A percentile compares a stretch with the other conserved stretches of the same genome.
Evolutionary conservation across 2,329 filamentous ascomycete genomes (phyloP).

Genomic region (Verticillium klebahnii): DNA sequence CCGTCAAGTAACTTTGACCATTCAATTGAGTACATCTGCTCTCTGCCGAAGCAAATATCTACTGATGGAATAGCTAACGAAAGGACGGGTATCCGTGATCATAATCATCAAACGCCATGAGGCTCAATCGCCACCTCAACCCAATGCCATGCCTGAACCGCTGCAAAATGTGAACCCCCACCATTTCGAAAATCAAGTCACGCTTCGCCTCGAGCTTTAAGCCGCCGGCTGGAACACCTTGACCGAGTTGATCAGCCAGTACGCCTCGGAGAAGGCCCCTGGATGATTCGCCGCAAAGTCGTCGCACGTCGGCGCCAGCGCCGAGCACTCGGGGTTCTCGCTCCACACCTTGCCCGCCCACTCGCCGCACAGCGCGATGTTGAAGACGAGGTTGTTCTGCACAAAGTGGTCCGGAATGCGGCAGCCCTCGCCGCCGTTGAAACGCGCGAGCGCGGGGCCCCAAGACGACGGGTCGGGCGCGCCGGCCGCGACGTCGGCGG

Average conservation of each 20-base stretch:
- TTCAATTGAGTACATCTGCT: neutral
- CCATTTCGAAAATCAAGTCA: neutral
- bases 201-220: neutral
- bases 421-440: constrained; percentile 62
- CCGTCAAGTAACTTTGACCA: neutral
- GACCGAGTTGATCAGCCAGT: constrained; percentile 72
- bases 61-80: neutral
- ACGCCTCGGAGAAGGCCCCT: constrained; percentile 63
- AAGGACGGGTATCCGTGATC: neutral
- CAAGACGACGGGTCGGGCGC: constrained; percentile 64
- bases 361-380: constrained; percentile 81
- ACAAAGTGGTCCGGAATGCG: constrained; percentile 67
- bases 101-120: neutral
- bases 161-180: neutral
- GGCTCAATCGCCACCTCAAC: too few relatives aligned
- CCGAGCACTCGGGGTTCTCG: constrained; percentile 50
- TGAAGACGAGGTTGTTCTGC: constrained; percentile 71
- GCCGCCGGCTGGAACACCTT: constrained; percentile 50
- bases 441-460: constrained; percentile 64
- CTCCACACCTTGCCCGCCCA: constrained; percentile 76
- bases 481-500: constrained; percentile 54
- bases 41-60: neutral
- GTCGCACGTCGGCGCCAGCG: constrained; percentile 60
- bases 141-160: neutral
- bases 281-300: constrained; percentile 71